Evolutionary conservation across 371 early-diverging fungal genomes (phyloP), one percentile per base, ranked within the genome.

Genomic region (Mortierella sp.): DNA sequence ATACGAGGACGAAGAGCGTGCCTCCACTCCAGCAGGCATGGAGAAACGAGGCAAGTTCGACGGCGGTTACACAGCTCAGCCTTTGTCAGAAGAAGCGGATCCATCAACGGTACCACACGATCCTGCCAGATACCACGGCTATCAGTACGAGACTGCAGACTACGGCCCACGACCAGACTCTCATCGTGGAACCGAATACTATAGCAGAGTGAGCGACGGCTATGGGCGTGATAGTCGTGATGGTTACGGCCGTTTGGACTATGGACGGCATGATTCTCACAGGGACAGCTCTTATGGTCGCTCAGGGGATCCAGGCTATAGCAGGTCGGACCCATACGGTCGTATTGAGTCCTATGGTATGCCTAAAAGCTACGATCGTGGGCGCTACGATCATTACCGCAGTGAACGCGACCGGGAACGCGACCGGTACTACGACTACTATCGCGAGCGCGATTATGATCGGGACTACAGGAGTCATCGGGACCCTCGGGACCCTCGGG

Each of bases 11-110:
- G 78, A 78, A 10, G 78, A 76, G 29, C 69, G 77, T 14, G 63
- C 77, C 22, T 64, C 65, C 24, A 76, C 77, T n/a, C 77, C 77
- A 48, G 60, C 69, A n/a, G 77, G 77, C 12, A 68, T 68, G 61
- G 77, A 76, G 47, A 76, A 76, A 44, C 61, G 77, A 43, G 57
- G 77, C 13, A 76, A 64, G 28, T 76, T 64, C 46, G 72, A 78
- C 9, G 45, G 17, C 19, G 34, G 34, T 10, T 51, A 28, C 25
- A 19, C 55, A 13, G 57, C 19, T 2, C 77, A 66, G 12, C 44
- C 50, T 1, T 41, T 54, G 10, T n/a, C 48, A 22, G 76, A 79
- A 3, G 65, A 65, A 4, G 51, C 17, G 2, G 63, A 67, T 3
- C 28, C 47, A 5, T 51, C 56, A 8, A 17, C 55, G 2, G 8